Percentiles rank a stretch among this genome's conserved stretches.
Evolutionary conservation across 257 asterid genomes (phyloP).

Genomic region (Echites panduratus): DNA sequence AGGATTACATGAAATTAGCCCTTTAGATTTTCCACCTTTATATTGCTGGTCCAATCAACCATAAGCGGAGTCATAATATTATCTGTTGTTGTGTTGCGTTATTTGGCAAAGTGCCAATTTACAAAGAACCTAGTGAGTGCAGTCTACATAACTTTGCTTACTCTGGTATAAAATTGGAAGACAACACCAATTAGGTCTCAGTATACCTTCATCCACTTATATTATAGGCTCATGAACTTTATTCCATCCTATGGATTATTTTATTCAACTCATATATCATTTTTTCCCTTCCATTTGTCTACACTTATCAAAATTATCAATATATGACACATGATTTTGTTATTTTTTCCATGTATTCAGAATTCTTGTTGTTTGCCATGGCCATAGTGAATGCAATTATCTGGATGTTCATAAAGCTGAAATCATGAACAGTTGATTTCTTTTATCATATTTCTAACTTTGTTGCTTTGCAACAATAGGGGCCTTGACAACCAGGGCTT

Average conservation of each 20-base stretch:
- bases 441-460: not conserved
- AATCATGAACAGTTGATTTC: not conserved
- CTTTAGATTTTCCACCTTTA: not conserved
- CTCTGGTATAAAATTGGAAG: not conserved
- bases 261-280: not conserved
- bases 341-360: not conserved
- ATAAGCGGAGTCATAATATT: not conserved
- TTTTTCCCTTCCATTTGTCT: not conserved
- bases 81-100: not conserved
- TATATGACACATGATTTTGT: not conserved
- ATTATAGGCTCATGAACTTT: not conserved
- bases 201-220: not conserved
- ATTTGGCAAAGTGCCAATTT: not conserved
- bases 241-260: not conserved
- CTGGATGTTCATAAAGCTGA: not conserved
- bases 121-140: not conserved
- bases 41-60: not conserved
- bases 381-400: not conserved
- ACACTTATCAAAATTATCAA: not conserved
- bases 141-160: not conserved
- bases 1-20: not conserved
- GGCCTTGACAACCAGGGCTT: constrained; percentile 94
- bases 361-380: not conserved
- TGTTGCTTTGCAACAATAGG: constrained; percentile 42
- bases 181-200: not conserved